phyloP scores from a whole-genome alignment of 371 early-diverging fungal genomes.

The Mortierella sp. region DNA sequence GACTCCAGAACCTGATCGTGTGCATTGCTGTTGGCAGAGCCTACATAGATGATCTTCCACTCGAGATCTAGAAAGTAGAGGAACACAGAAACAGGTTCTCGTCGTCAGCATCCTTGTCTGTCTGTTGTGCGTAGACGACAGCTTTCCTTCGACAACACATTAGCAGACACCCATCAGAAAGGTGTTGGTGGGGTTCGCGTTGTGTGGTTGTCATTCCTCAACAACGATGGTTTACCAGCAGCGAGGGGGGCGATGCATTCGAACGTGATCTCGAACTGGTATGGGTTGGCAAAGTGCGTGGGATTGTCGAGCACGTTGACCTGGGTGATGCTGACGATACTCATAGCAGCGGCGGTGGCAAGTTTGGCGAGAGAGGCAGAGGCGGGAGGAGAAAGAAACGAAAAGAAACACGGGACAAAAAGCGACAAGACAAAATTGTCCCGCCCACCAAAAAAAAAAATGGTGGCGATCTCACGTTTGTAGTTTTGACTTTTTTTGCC shows the following conservation, averaged over 20 bases:
- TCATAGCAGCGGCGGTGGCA: constrained; percentile 63
- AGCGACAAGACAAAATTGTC: neutral
- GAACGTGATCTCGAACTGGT: constrained; percentile 96
- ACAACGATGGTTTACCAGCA: constrained; percentile 73
- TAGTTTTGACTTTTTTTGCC: no score
- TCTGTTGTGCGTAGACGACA: no score
- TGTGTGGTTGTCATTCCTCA: no score
- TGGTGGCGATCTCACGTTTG: no score
- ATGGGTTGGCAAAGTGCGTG: constrained; percentile 79
- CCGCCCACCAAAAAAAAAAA: constrained; percentile 11
- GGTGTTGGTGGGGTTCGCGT: no score
- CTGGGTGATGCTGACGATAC: constrained; percentile 86
- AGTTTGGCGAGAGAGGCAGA: no score
- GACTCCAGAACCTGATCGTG: constrained; percentile 95
- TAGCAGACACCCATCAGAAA: no score
- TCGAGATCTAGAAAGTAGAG: constrained; percentile 84
- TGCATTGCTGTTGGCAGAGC: constrained; percentile 82
- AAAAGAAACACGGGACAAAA: neutral
- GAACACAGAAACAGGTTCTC: no score
- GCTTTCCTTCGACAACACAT: no score
- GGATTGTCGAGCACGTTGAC: constrained; percentile 89
- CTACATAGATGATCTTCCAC: constrained; percentile 96
- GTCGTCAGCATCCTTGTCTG: no score
- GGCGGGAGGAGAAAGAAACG: neutral
- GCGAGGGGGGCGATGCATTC: constrained; percentile 90